Percentiles rank a stretch among this genome's conserved stretches.
phyloP scores from a whole-genome alignment of 2,329 filamentous ascomycete genomes.

The Sporothrix phasma region DNA sequence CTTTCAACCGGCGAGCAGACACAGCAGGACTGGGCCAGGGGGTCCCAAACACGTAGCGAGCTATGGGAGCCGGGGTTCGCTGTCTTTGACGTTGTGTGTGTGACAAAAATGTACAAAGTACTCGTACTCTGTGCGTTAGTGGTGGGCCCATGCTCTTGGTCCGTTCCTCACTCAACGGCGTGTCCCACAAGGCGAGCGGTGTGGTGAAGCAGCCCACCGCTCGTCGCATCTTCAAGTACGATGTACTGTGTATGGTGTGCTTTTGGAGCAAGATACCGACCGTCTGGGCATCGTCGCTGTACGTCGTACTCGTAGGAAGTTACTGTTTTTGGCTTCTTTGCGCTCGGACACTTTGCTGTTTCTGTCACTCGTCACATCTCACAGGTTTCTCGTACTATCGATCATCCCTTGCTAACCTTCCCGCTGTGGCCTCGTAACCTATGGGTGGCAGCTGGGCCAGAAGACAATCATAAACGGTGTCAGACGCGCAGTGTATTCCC shows the following conservation, averaged over 20 bases:
- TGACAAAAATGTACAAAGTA: too few relatives aligned
- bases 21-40: neutral
- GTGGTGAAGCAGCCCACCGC: neutral
- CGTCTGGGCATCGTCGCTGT: neutral
- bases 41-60: neutral
- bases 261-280: neutral
- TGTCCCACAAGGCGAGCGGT: constrained; percentile 7
- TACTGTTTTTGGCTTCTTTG: too few relatives aligned
- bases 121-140: too few relatives aligned
- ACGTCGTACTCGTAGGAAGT: neutral
- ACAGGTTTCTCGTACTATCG: constrained; percentile 6
- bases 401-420: constrained; percentile 1
- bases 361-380: constrained; percentile 11
- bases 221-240: neutral
- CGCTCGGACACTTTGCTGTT: neutral
- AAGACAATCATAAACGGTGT: too few relatives aligned
- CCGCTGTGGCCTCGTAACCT: neutral
- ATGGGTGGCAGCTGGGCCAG: neutral
- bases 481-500: too few relatives aligned
- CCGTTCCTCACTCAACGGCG: neutral
- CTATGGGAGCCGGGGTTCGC: neutral
- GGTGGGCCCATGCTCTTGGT: neutral
- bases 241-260: neutral
- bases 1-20: constrained; percentile 10
- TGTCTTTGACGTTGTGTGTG: neutral